Evolutionary conservation across 192 early-diverging fungal genomes (phyloP).

Genomic region (Podila clonocystis): DNA sequence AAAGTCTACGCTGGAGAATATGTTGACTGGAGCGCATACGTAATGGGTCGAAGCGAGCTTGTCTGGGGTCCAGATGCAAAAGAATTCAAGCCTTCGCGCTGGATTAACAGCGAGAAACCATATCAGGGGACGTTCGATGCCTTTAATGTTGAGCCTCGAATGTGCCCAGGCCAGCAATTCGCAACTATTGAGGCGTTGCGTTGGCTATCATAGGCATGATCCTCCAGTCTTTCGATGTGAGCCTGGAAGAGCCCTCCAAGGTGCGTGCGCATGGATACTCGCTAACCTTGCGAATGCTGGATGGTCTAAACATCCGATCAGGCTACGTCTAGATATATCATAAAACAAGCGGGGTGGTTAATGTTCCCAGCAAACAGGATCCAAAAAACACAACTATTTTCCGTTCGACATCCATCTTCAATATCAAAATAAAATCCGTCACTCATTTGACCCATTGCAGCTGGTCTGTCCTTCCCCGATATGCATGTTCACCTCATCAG

Average conservation of each 20-base stretch:
- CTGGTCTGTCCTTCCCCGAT: no score
- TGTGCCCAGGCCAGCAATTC: conserved; percentile 12
- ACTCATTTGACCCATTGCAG: no score
- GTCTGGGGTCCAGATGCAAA: conserved; percentile 52
- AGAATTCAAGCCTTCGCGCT: conserved; percentile 67
- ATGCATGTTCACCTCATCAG: no score
- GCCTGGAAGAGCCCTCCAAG: conserved; percentile 7
- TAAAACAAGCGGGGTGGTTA: no score
- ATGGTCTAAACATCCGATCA: no score
- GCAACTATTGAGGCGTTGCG: conserved; percentile 5
- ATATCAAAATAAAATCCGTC: no score
- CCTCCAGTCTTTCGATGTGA: conserved; percentile 10
- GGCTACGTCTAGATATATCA: no score
- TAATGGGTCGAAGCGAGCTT: no score
- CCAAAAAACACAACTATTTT: no score
- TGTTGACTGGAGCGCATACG: conserved; percentile 57
- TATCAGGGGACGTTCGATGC: conserved; percentile 7
- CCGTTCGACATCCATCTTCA: no score
- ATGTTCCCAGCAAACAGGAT: no score
- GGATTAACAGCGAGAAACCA: conserved; percentile 9
- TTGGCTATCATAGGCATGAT: conserved; percentile 8
- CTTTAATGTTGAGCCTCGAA: conserved; percentile 6
- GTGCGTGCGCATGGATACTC: conserved; percentile 5
- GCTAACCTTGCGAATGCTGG: no score
- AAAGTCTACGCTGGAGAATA: conserved; percentile 51